Base-by-base conservation (phyloP, 345 rosid species). In the Cardiospermum halicacabum region DNA sequence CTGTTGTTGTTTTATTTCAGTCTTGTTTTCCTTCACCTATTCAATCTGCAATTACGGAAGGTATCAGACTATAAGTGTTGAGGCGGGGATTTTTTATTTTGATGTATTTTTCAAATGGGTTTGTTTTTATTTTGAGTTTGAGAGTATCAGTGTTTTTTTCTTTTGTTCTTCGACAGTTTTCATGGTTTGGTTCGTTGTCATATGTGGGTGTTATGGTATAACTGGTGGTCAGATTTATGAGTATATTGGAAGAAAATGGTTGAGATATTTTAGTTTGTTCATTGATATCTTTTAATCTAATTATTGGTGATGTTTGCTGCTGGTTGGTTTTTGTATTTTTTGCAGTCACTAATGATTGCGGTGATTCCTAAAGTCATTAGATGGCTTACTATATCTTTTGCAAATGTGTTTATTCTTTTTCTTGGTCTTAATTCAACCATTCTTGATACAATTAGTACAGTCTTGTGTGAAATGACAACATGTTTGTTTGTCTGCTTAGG, bases 191-290 rank as follows among this genome's bases (percentile, higher is more conserved):
- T 64, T 94, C 97, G 49, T 69, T 94, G 22, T 94, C 97, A 32
- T 91, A 94, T 84, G 99, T 94, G 72, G 99, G 99, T 56, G 99
- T 97, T 68, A 94, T 94, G 99, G 88, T 28, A 91, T 94, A 57
- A 83, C 97, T 31, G 89, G 97, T 53, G 99, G 99, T 78, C 99
- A 94, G 85, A 91, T 94, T 49, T 75, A 97, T 0, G 99, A 94
- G 72, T 87, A 89, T 67, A 80, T 94, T 54, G 99, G 99, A 27
- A 74, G 99, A 57, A 94, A 94, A 89, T 97, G 99, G 91, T 97
- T 91, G 78, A 3, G 72, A 18, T 60, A 61, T 53, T 18, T n/a
- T 47, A 47, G 8, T 13, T 47, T 24, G 9, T 67, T 34, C 12
- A 42, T 42, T 50, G 51, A 22, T 55, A 56, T 34, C 4, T 28